Percentiles rank a stretch among this genome's conserved stretches.
Conservation (phyloP, 768 basidiomycete genomes). For the Plicaturopsis crispa region DNA sequence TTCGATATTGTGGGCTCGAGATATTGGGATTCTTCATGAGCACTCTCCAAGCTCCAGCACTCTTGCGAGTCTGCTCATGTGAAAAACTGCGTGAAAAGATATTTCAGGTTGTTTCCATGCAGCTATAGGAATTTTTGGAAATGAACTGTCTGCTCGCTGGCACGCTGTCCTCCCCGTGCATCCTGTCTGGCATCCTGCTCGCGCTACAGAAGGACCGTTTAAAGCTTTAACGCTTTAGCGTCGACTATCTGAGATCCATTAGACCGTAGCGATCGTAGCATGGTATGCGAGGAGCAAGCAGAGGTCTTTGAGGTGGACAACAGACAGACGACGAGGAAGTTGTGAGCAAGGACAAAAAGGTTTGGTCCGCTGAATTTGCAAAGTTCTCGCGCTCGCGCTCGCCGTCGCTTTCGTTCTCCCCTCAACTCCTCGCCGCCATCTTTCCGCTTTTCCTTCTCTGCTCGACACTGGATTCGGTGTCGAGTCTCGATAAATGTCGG, state of each 20-base stretch:
- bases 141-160: too few relatives aligned
- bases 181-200: too few relatives aligned
- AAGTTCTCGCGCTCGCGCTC: slow-evolving; percentile 22
- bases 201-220: slow-evolving; percentile 10
- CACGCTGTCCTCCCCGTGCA: too few relatives aligned
- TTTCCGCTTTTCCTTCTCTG: slow-evolving; percentile 7
- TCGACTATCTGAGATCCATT: neutral
- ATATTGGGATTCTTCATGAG: too few relatives aligned
- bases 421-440: slow-evolving; percentile 9
- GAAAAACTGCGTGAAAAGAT: too few relatives aligned
- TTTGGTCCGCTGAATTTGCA: slow-evolving; percentile 11
- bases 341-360: neutral
- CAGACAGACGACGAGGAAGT: slow-evolving; percentile 5
- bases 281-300: too few relatives aligned
- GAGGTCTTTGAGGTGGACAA: too few relatives aligned
- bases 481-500: slow-evolving; percentile 61
- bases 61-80: too few relatives aligned
- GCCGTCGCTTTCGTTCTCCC: slow-evolving; percentile 21
- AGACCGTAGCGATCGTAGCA: slow-evolving; percentile 4
- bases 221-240: slow-evolving; percentile 3
- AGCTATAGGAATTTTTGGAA: too few relatives aligned
- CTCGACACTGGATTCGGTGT: slow-evolving; percentile 30
- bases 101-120: too few relatives aligned
- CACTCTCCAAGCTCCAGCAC: too few relatives aligned
- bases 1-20: too few relatives aligned